These are phyloP conservation scores for Candida maltosa DNA, from an alignment of 805 yeast species.

Conservation along the genomic window DNA sequence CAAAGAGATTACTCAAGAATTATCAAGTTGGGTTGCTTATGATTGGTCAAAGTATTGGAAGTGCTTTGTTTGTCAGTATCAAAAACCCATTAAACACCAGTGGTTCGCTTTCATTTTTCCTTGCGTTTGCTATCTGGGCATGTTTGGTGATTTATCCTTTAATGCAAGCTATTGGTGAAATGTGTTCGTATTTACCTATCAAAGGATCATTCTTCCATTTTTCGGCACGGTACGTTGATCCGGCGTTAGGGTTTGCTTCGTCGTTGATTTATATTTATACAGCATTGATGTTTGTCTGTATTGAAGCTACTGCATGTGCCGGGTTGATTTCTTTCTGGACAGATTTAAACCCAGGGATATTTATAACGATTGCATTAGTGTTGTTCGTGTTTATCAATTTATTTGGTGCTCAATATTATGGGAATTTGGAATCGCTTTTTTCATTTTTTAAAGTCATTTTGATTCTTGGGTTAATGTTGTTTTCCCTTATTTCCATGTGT, in stretches of 20 bases:
- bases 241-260: slow-evolving; percentile 33
- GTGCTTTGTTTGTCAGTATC: slow-evolving; percentile 33
- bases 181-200: slow-evolving; percentile 35
- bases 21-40: slow-evolving; percentile 34
- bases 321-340: slow-evolving; percentile 28
- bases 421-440: slow-evolving; percentile 43
- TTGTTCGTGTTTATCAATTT: slow-evolving; percentile 25
- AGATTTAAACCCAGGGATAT: slow-evolving; percentile 28
- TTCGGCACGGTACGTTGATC: slow-evolving; percentile 34
- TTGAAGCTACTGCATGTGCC: slow-evolving; percentile 31
- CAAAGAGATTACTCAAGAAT: slow-evolving; percentile 24
- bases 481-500: slow-evolving; percentile 32
- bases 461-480: slow-evolving; percentile 31
- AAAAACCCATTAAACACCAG: slow-evolving; percentile 26
- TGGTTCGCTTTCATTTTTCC: slow-evolving; percentile 32
- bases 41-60: slow-evolving; percentile 34
- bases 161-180: slow-evolving; percentile 36
- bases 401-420: slow-evolving; percentile 31
- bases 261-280: slow-evolving; percentile 31
- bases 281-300: slow-evolving; percentile 29
- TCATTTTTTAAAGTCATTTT: slow-evolving; percentile 31
- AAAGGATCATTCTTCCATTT: slow-evolving; percentile 33
- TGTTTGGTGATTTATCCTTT: slow-evolving; percentile 30
- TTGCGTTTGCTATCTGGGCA: slow-evolving; percentile 29
- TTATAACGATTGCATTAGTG: slow-evolving; percentile 27